phyloP scores from a whole-genome alignment of 345 rosid species.

The Heritiera fomes region DNA sequence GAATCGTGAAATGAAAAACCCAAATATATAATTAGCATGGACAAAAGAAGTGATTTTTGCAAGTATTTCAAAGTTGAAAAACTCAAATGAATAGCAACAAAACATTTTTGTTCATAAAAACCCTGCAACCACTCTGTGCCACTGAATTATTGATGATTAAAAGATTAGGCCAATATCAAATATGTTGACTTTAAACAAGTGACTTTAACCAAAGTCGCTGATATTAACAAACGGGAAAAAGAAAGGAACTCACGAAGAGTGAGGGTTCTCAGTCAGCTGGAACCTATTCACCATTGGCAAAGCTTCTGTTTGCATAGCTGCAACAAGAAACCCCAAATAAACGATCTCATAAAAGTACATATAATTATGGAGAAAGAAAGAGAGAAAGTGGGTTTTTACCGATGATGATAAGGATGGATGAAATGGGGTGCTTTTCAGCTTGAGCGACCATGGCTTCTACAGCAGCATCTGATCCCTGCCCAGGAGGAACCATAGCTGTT shows the following conservation, averaged over 20 bases:
- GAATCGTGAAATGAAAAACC: neutral
- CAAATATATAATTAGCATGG: neutral
- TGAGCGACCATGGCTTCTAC: conserved; percentile 28
- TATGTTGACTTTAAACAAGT: no score
- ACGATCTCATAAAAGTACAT: neutral
- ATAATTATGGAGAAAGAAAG: neutral
- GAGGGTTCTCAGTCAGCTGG: conserved; percentile 51
- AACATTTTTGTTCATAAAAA: neutral
- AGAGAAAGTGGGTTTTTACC: conserved; percentile 36
- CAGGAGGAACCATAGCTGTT: no score
- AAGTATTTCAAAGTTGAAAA: neutral
- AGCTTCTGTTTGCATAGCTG: conserved; percentile 95
- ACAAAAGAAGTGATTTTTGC: neutral
- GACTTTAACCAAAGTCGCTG: neutral
- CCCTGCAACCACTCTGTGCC: neutral
- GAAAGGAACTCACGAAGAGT: conserved; percentile 49
- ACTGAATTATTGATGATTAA: neutral
- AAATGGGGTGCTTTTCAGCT: conserved; percentile 45
- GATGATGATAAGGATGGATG: conserved; percentile 71
- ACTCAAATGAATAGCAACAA: neutral
- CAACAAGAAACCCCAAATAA: conserved; percentile 1
- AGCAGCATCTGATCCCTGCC: no score
- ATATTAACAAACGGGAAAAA: neutral
- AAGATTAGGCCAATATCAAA: conserved; percentile 10
- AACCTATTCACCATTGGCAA: conserved; percentile 72